Evolutionary conservation across 2,329 filamentous ascomycete species (phyloP).

Genomic region (Cladosporium velox): DNA sequence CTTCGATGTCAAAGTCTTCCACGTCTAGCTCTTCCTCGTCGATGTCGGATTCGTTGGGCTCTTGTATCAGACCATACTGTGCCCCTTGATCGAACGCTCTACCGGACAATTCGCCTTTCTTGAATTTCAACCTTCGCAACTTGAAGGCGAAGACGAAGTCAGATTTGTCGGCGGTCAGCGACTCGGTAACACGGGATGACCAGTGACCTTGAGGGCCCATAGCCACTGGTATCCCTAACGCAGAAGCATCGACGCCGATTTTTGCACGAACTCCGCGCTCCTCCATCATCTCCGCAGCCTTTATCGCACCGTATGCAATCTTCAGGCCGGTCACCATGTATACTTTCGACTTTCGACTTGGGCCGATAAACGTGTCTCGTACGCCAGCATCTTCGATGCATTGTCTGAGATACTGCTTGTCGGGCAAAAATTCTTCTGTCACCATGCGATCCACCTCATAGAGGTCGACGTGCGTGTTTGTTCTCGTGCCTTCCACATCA

Average conservation of each 20-base stretch:
- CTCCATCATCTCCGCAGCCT: slow-evolving; percentile 1
- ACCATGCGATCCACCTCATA: slow-evolving; percentile 3
- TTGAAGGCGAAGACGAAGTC: slow-evolving; percentile 14
- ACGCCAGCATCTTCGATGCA: not conserved
- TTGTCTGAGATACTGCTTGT: slow-evolving; percentile 9
- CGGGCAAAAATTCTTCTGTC: not conserved
- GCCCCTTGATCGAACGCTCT: not conserved
- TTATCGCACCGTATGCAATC: slow-evolving; percentile 6
- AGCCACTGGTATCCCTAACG: not conserved
- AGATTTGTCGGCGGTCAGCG: not conserved
- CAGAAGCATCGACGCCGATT: not conserved
- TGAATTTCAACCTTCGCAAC: not conserved
- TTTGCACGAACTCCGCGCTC: not conserved
- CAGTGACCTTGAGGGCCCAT: not conserved
- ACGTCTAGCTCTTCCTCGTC: not conserved
- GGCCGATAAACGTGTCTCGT: not conserved
- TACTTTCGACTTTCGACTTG: not conserved
- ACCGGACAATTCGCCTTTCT: not conserved
- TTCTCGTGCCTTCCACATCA: not conserved
- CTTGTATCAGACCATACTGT: not conserved
- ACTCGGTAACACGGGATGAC: not conserved
- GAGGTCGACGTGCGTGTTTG: not conserved
- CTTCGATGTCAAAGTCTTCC: not conserved
- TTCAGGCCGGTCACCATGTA: slow-evolving; percentile 13
- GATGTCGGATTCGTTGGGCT: not conserved